Evolutionary conservation across 176 grass and related monocot species (phyloP).

Genomic region (Typha latifolia): DNA sequence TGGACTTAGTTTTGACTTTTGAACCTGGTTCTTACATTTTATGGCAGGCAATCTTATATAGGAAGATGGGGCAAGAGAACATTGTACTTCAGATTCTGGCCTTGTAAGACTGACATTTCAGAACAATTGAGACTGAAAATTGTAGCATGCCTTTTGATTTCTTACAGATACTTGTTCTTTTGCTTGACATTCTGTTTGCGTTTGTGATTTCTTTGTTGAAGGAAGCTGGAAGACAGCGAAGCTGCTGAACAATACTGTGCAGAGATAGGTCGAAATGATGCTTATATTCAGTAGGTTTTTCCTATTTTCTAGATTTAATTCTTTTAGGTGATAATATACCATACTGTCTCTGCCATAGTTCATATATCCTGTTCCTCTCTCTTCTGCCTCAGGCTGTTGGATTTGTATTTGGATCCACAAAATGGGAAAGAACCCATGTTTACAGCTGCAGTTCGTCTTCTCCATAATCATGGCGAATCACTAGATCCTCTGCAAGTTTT

Average conservation of each 20-base stretch:
- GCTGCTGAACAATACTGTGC: constrained; percentile 95
- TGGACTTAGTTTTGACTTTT: constrained; percentile 1
- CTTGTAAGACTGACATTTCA: constrained; percentile 50
- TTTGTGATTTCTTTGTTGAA: constrained; percentile 35
- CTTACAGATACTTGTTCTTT: neutral
- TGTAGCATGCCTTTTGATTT: neutral
- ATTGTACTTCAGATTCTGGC: constrained; percentile 98
- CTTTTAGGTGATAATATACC: neutral
- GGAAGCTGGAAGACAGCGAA: constrained; percentile 92
- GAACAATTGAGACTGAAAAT: neutral
- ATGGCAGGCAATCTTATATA: constrained; percentile 88
- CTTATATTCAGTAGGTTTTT: constrained; percentile 96
- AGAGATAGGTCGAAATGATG: constrained; percentile 95
- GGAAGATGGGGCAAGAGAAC: constrained; percentile 97
- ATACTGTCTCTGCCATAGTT: constrained; percentile 15
- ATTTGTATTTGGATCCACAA: constrained; percentile 96
- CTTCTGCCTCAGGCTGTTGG: constrained; percentile 49
- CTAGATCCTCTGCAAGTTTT: constrained; percentile 93
- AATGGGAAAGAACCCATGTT: constrained; percentile 97
- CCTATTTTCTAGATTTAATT: neutral
- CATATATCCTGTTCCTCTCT: constrained; percentile 13
- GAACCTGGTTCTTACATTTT: constrained; percentile 6
- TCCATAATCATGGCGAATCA: constrained; percentile 93
- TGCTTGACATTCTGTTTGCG: constrained; percentile 1
- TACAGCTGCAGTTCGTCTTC: constrained; percentile 80